Base-by-base conservation (phyloP, 768 basidiomycete species). In the Lactifluus piperatus region DNA sequence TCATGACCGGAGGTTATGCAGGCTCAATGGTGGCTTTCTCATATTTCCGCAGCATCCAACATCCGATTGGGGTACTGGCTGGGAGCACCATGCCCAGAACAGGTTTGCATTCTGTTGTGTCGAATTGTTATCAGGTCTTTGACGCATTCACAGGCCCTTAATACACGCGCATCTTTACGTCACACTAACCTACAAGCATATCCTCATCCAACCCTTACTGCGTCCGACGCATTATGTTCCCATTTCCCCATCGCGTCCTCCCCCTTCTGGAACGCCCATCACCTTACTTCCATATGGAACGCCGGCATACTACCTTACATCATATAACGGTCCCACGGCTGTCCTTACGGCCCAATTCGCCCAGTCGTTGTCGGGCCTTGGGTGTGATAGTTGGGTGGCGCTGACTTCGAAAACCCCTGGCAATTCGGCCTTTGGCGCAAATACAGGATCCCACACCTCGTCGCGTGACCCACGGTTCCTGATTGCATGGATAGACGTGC, bases 401-500 rank as follows among this genome's bases (percentile, higher is more conserved):
- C 50, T 51, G 41, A 36, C 52, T 29, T 51, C 53, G 14, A 66
- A 65, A 58, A 27, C 54, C 4, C 18, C 57, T 36, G 41, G 34
- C 9, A 32, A 41, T 27, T 57, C 51, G 10, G 16, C 22, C 9
- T 30, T 50, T 14, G 52, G 56, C 48, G 32, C 44, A 27, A 54
- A 29, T 43, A 8, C 39, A 18, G 47, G 56, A 13, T 18, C 11
- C 14, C 62, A 58, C n/a, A 14, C 51, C 1, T 32, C 47, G 2
- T 50, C 56, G 34, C 41, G 54, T 43, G 62, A 62, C 39, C 69
- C 70, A 2, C 64, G 65, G 16, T 88, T 82, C 68, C 70, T 88
- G 46, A 82, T 91, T 53, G 86, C 80, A 4, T 91, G 85, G 84
- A 76, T 90, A 37, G 79, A 77, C 32, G 84, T 91, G 20, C 81